Percentiles rank a stretch among this genome's conserved stretches.
Conservation (phyloP, 2,329 filamentous ascomycete species). For the Aspergillus terreus region DNA sequence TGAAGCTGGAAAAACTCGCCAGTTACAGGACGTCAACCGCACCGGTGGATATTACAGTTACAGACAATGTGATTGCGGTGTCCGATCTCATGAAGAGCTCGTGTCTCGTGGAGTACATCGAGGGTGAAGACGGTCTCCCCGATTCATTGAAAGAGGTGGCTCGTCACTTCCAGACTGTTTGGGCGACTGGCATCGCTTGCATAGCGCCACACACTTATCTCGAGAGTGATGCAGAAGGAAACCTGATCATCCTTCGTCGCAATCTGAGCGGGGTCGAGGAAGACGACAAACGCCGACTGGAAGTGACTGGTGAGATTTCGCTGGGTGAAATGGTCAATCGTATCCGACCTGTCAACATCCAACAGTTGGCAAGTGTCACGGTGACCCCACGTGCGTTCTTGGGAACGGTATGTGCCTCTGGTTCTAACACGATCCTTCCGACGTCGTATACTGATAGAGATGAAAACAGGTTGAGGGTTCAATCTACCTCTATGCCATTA, state of each 20-base stretch:
- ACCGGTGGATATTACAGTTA: constrained; percentile 74
- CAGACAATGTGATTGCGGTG: constrained; percentile 72
- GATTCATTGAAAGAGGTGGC: constrained; percentile 69
- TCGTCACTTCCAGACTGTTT: constrained; percentile 75
- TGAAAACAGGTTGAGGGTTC: constrained; percentile 72
- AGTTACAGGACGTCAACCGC: constrained; percentile 79
- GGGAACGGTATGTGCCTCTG: constrained; percentile 65
- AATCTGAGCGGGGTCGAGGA: constrained; percentile 69
- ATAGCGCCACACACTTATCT: constrained; percentile 73
- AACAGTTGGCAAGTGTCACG: constrained; percentile 59
- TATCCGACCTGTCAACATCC: constrained; percentile 71
- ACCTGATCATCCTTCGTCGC: constrained; percentile 73
- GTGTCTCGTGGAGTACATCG: constrained; percentile 68
- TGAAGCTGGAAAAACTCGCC: constrained; percentile 65
- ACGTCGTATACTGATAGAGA: not conserved
- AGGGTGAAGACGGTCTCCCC: constrained; percentile 53
- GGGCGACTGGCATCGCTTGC: constrained; percentile 74
- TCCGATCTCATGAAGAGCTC: constrained; percentile 94
- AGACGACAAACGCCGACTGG: constrained; percentile 67
- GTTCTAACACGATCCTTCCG: not conserved
- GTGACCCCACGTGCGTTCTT: constrained; percentile 82
- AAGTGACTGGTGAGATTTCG: constrained; percentile 74
- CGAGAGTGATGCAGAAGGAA: constrained; percentile 81
- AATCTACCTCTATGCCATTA: constrained; percentile 83
- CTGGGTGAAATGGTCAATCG: constrained; percentile 92